Evolutionary conservation across 164 flowering plant species (phyloP), one percentile per base, ranked within the genome.

Genomic region (Nelumbo lutea): DNA sequence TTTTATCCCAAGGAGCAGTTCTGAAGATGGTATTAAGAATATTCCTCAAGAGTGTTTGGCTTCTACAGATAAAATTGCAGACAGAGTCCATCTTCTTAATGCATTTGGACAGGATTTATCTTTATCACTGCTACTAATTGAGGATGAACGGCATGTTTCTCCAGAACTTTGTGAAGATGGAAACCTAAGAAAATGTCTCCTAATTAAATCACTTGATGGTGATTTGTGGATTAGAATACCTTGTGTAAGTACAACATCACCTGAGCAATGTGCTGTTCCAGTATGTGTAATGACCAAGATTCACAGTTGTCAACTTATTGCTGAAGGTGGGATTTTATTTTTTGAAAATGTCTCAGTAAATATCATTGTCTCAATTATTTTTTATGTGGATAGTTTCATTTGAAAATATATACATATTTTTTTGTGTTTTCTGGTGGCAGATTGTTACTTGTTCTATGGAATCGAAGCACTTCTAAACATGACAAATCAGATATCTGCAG

Each of bases 151-250:
- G 44, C 55, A 44, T 50, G 70, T 71, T 75, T 48, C 62, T 27
- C 59, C 72, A 64, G 52, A 62, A 11, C 59, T 63, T 59, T 74
- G 67, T 70, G 59, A 75, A 70, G 69, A 72, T 62, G 59, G 46
- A 7, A 66, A 39, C 4, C 42, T 10, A 41, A 11, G 15, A 74
- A 73, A 51, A 61, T 43, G 77, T 9, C 44, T 78, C 42, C 74
- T 95, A 61, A 65, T 90, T 78, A 70, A 77, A 61, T 71, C 84
- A 55, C 65, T 88, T 9, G 74, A 77, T 76, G 85, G 82, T 64
- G 99, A 95, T 83, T 67, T 92, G 11, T 92, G 96, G 97, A 64
- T 95, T 44, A 88, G 88, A 80, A 77, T 92, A 67, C 97, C 97
- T 9, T 73, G 68, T 62, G 82, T 74, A 56, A 71, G 52, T 73